These are phyloP conservation scores for Claviceps sp. DNA, from an alignment of 2,329 filamentous ascomycete genomes.

Conservation along the genomic window DNA sequence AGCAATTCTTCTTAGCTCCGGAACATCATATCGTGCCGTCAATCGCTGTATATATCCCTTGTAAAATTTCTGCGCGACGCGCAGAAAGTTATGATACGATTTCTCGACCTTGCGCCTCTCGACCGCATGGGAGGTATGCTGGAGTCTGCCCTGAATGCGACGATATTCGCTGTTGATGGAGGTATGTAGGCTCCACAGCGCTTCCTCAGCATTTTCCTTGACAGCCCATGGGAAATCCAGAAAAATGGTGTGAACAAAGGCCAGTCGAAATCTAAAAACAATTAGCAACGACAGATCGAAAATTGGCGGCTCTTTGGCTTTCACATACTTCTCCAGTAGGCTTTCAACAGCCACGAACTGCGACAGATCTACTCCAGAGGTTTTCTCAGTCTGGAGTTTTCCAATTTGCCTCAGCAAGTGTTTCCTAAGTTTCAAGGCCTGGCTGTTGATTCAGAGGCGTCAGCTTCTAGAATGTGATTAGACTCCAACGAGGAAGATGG, in stretches of 20 bases:
- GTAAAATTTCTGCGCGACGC: slow-evolving; percentile 80
- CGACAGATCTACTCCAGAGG: slow-evolving; percentile 24
- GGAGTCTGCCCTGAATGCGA: slow-evolving; percentile 47
- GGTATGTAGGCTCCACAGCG: slow-evolving; percentile 68
- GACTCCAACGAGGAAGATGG: not conserved
- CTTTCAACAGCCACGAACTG: slow-evolving; percentile 32
- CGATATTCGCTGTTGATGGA: slow-evolving; percentile 69
- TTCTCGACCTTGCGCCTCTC: slow-evolving; percentile 68
- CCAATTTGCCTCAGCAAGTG: slow-evolving; percentile 29
- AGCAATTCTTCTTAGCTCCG: slow-evolving; percentile 32
- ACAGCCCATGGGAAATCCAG: slow-evolving; percentile 55
- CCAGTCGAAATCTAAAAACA: slow-evolving; percentile 41
- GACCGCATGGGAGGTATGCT: slow-evolving; percentile 38
- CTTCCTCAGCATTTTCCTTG: slow-evolving; percentile 50
- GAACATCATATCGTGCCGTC: slow-evolving; percentile 44
- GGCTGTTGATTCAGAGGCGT: slow-evolving; percentile 15
- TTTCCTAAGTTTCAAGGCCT: slow-evolving; percentile 30
- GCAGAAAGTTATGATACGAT: slow-evolving; percentile 73
- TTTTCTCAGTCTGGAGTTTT: slow-evolving; percentile 24
- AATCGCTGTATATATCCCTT: slow-evolving; percentile 71
- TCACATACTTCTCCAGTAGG: slow-evolving; percentile 19
- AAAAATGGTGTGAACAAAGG: slow-evolving; percentile 61
- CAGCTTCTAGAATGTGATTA: slow-evolving; percentile 1
- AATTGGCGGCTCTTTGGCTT: slow-evolving; percentile 16
- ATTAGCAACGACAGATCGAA: not conserved